Evolutionary conservation across 2,329 filamentous ascomycete genomes (phyloP), one percentile per base, ranked within the genome.

Genomic region (Parastagonospora avenae): DNA sequence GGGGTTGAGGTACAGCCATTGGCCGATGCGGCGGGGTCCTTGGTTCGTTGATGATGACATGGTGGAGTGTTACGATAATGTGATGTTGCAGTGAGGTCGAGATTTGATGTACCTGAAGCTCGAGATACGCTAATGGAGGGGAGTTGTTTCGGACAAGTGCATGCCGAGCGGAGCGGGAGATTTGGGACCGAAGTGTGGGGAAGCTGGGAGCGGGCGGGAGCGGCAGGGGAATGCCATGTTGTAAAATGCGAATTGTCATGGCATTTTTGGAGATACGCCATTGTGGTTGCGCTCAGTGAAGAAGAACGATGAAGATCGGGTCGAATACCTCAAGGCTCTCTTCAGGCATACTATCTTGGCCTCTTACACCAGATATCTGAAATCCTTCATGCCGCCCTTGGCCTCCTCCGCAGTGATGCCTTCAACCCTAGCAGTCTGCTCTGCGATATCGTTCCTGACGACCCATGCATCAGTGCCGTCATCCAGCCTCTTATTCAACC

Each of bases 1-100:
- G 10, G 85, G 84, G 73, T 86, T 89, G 48, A 93, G 81, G 67
- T 85, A 86, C 46, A 92, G 80, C 58, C 91, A 87, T 73, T 92
- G 89, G 33, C 82, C 88, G 61, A 91, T 81, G 52, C 88, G 83
- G 32, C 67, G 67, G 27, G 66, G 65, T 4, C 66, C 66, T 59
- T 68, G 65, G 48, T 60, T 54, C 19, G 58, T 52, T 6, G 59
- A 53, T 6, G 59, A 53, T 24, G 61, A 10, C 55, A 55, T 53
- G 3, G 6, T 40, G 43, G 11, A 14, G 9, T 4, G 35, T 9
- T 12, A 10, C 11, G 12, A n/a, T 12, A 5, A 12, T 15, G 32
- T 10, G n/a, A 35, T n/a, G n/a, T 35, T 35, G 32, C 7, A n/a
- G 12, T 14, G 2, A 10, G 32, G 37, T 6, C 28, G 16, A 28